phyloP scores from a whole-genome alignment of 2,329 filamentous ascomycete genomes.

The Calonectria honghensis region DNA sequence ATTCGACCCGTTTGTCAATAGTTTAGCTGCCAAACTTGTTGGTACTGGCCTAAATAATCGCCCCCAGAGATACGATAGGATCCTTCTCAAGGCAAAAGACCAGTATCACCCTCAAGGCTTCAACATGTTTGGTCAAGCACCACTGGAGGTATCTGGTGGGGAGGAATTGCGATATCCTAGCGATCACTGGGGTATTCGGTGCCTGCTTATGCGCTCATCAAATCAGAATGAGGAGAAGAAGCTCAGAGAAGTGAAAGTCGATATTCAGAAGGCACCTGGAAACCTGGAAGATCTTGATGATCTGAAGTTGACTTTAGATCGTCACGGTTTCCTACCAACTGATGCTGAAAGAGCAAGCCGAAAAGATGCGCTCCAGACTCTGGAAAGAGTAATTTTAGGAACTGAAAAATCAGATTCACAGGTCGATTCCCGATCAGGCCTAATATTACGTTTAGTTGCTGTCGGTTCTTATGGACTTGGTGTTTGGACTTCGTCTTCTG shows the following conservation, averaged over 20 bases:
- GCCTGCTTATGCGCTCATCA: conserved; percentile 58
- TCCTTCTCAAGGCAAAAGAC: conserved; percentile 69
- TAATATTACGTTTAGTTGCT: conserved; percentile 71
- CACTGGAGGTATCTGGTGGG: conserved; percentile 21
- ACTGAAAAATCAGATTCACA: conserved; percentile 43
- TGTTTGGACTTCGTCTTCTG: conserved; percentile 76
- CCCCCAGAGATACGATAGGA: conserved; percentile 80
- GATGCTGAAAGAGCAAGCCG: conserved; percentile 65
- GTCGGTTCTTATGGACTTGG: conserved; percentile 81
- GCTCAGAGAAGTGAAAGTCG: conserved; percentile 51
- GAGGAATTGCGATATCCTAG: conserved; percentile 62
- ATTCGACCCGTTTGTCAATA: conserved; percentile 76
- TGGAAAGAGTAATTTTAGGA: conserved; percentile 66
- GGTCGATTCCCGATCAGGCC: conserved; percentile 45
- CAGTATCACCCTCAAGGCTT: conserved; percentile 65
- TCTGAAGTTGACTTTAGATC: conserved; percentile 62
- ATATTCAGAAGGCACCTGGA: conserved; percentile 54
- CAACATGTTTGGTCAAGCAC: conserved; percentile 72
- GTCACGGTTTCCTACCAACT: conserved; percentile 67
- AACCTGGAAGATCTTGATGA: conserved; percentile 58
- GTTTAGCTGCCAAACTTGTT: conserved; percentile 71
- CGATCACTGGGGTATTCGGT: conserved; percentile 76
- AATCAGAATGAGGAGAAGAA: conserved; percentile 15
- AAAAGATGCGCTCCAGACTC: conserved; percentile 65
- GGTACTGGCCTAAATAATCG: conserved; percentile 69